Conservation (phyloP, 139 green algal genomes). For the Nannochloris sp. region DNA sequence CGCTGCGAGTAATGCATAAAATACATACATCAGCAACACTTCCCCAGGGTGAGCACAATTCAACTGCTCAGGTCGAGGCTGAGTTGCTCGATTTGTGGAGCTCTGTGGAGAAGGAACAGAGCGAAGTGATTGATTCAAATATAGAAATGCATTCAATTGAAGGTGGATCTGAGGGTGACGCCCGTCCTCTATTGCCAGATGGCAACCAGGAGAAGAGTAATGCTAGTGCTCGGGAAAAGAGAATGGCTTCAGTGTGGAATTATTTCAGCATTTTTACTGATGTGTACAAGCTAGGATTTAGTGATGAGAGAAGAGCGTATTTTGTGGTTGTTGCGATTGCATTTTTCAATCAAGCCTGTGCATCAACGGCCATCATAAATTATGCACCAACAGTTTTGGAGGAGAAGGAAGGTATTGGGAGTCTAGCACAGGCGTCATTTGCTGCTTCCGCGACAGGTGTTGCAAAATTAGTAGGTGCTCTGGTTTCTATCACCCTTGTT, state of each 20-base stretch:
- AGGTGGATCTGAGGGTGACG: not conserved
- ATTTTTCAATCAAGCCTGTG: conserved; percentile 66
- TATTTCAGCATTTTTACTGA: not conserved
- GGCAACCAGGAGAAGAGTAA: conserved; percentile 29
- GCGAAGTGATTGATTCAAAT: conserved; percentile 13
- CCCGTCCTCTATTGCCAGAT: no score
- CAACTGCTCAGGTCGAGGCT: conserved; percentile 54
- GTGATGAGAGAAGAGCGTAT: conserved; percentile 31
- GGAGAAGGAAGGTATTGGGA: conserved; percentile 26
- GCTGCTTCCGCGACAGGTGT: conserved; percentile 37
- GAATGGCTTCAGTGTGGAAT: not conserved
- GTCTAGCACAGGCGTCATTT: conserved; percentile 27
- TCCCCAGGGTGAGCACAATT: conserved; percentile 9
- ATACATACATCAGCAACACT: conserved; percentile 28
- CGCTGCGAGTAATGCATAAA: conserved; percentile 56
- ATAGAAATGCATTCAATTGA: conserved; percentile 3
- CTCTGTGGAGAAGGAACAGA: conserved; percentile 59
- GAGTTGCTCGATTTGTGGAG: conserved; percentile 78
- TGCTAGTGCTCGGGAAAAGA: not conserved
- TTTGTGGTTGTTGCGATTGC: conserved; percentile 52
- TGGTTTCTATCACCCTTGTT: conserved; percentile 40
- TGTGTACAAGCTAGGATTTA: no score
- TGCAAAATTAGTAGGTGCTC: conserved; percentile 56
- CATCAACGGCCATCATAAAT: conserved; percentile 72
- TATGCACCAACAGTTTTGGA: conserved; percentile 56